Evolutionary conservation across 257 asterid species (phyloP), one percentile per base, ranked within the genome.

Genomic region (Paraleonurus japonicus): DNA sequence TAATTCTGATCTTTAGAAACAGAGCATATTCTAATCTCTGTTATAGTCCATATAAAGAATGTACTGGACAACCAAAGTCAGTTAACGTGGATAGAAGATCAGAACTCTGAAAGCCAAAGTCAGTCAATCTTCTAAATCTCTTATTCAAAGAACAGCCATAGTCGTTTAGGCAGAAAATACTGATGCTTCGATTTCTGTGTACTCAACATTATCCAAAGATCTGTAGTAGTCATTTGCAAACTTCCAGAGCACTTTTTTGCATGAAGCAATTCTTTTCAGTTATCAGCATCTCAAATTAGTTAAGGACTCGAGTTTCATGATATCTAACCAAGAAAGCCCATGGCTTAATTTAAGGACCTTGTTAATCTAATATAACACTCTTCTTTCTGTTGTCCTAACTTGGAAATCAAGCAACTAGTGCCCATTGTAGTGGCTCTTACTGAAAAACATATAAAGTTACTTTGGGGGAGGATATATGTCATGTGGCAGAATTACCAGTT

Each of bases 401-500:
- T 24, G 48, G 27, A 22, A 32, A 37, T 54, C 32, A 73, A 26
- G 5, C 24, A 55, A 65, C 45, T 11, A 33, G 58, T 16, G 15
- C 16, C 43, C 32, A 58, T 19, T 65, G 13, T 3, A 66, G 51
- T 7, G 47, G 26, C 41, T 50, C 23, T 10, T 26, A 16, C 66
- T 33, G 53, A 51, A 66, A 65, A 33, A 3, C 26, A 24, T 51
- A 62, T 16, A n/a, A 7, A 47, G 61, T 35, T 16, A 7, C 7
- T 35, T 13, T 3, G 3, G 32, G 24, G 50, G 10, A n/a, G 28
- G 12, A 27, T 33, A 28, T 23, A 61, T 69, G 69, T 55, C n/a
- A 26, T 37, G 28, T 70, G 65, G 30, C 75, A 75, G 69, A 63
- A 60, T 82, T 83, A 88, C 98, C 98, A 28, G 86, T 90, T 72